These are phyloP conservation scores for Cyclotella kingstonii DNA, from an alignment of 108 stramenopile species.

Conservation along the genomic window DNA sequence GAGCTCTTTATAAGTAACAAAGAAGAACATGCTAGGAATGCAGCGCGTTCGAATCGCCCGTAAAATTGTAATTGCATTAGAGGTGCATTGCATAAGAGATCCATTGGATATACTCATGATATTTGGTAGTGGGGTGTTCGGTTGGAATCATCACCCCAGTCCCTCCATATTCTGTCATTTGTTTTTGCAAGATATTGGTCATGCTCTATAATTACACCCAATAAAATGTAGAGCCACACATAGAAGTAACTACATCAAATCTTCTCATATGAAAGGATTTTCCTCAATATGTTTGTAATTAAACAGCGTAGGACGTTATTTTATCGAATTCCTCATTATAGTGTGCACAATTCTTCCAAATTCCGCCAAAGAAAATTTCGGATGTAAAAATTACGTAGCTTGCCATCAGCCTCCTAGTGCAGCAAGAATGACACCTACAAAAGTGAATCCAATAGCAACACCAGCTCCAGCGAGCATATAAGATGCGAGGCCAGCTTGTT, in stretches of 20 bases:
- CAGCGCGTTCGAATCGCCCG: conserved; percentile 70
- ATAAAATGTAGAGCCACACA: no score
- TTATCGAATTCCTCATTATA: no score
- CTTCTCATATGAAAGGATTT: no score
- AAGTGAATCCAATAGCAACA: conserved; percentile 60
- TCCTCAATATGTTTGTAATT: no score
- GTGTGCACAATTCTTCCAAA: neutral
- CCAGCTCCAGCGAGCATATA: conserved; percentile 77
- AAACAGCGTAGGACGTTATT: no score
- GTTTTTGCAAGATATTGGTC: no score
- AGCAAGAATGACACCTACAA: conserved; percentile 71
- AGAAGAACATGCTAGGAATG: conserved; percentile 84
- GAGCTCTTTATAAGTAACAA: conserved; percentile 95
- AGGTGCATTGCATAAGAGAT: neutral
- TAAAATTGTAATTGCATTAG: conserved; percentile 22
- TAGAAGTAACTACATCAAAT: no score
- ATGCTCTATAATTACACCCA: no score
- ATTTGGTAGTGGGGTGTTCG: neutral
- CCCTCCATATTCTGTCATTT: no score
- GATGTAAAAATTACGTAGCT: no score
- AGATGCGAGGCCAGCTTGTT: conserved; percentile 65
- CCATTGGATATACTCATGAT: neutral
- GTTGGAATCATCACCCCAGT: no score
- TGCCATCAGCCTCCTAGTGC: conserved; percentile 10
- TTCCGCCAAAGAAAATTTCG: neutral